Base-by-base conservation (phyloP, 2,329 filamentous ascomycete genomes). In the Xylaria sp. region DNA sequence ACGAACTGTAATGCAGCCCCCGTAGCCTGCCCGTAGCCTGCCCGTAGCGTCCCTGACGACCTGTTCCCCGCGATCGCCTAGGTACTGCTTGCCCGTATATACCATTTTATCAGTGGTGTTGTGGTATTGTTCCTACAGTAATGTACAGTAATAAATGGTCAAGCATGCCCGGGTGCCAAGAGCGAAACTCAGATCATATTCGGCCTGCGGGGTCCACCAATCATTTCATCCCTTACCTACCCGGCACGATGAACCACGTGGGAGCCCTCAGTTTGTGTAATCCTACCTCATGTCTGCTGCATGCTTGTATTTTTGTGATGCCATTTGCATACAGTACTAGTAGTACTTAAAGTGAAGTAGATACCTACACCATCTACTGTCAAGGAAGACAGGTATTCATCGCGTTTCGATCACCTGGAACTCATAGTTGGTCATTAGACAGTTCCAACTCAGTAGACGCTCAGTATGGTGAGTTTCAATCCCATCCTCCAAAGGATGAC, bases 171-270 rank as follows among this genome's bases (percentile, higher is more conserved):
- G 13, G 23, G 5, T 15, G 45, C 58, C 58, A 60, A 52, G 58
- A 41, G 32, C 28, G n/a, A 48, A n/a, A 30, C 50, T 52, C 25
- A 55, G 28, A 9, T n/a, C 43, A 36, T 52, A 6, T 6, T 39
- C 46, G 53, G 56, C 36, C 43, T 66, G 67, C 48, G 63, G 67
- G 67, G 63, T 69, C 63, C 34, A 50, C 67, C 67, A 69, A 69
- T 69, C 63, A 69, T 57, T 43, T 60, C 48, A 25, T 18, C 23
- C 3, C 34, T 60, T 50, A 25, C 15, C 15, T 28, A 34, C 41
- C 57, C 56, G 56, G 13, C 61, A 60, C 34, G 32, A 34, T 43
- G 20, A 65, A 52, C 56, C 65, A 67, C 65, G 65, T 67, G 65
- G 59, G 46, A 52, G 48, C 9, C 43, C 23, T 39, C n/a, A 13